Base-by-base conservation (phyloP, 1,284 basidiomycete species). In the Phaffia rhodozyma region DNA sequence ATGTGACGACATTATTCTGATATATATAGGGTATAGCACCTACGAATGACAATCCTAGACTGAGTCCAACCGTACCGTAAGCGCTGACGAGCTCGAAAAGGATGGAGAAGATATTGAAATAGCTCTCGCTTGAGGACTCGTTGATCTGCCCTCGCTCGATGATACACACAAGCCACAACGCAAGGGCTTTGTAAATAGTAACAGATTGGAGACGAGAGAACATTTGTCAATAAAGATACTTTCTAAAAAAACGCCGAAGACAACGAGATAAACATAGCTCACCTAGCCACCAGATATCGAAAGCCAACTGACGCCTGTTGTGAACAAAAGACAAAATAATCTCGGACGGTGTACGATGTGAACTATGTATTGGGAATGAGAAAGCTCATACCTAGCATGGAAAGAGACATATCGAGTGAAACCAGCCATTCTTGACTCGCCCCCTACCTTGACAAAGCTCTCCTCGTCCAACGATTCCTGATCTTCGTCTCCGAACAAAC, bases 41-140 rank as follows among this genome's bases (percentile, higher is more conserved):
- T 63, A 79, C 80, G 76, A 83, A 78, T 0, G 85, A 82, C 3
- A 86, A 76, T 0, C 89, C 89, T 1, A 89, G 76, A 72, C 86
- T 91, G 4, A 96, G 79, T 0, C 91, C 92, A 66, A 96, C 90
- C 4, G 87, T 87, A 3, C 91, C 91, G 72, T 94, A 96, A 0
- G 91, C 92, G 21, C 89, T 93, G 7, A 91, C 87, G 25, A 91
- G 73, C 73, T 93, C 90, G 71, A 77, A 77, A 25, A 76, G 74
- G 64, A 87, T 81, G 49, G 80, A 79, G 74, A 91, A 91, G 61
- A 89, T 84, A 70, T 84, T 87, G 75, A 91, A 90, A 84, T 85
- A 90, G 20, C 74, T 71, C 27, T 77, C 78, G 57, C 78, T 82
- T 0, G 73, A 75, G 1, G 77, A 73, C 63, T 86, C 76, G 29